These are phyloP conservation scores for Zasmidium citrigriseum DNA, from an alignment of 2,329 filamentous ascomycete species.

Conservation along the genomic window DNA sequence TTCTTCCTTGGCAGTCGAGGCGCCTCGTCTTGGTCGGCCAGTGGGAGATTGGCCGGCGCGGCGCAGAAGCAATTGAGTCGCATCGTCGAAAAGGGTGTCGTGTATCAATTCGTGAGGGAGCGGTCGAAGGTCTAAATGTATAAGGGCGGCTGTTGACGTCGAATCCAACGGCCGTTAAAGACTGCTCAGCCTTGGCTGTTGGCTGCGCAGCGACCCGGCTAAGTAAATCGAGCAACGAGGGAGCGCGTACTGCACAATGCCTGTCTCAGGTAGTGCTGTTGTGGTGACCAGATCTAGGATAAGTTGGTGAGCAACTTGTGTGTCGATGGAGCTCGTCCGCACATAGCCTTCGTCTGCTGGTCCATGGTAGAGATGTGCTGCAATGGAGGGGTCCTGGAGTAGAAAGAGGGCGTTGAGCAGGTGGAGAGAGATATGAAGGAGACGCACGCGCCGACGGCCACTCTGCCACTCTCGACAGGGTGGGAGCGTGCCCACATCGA, in stretches of 20 bases:
- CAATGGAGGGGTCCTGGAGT: slow-evolving; percentile 5
- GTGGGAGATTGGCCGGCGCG: slow-evolving; percentile 13
- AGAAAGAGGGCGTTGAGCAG: slow-evolving; percentile 2
- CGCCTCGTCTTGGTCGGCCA: slow-evolving; percentile 21
- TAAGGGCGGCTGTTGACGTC: slow-evolving; percentile 1
- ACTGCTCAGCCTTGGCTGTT: slow-evolving; percentile 6
- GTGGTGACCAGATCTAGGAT: neutral
- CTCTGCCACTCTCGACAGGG: neutral
- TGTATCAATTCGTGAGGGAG: slow-evolving; percentile 2
- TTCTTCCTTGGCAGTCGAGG: slow-evolving; percentile 23
- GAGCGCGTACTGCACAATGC: neutral
- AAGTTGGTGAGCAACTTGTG: slow-evolving; percentile 26
- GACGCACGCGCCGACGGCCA: neutral
- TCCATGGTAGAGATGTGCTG: slow-evolving; percentile 21
- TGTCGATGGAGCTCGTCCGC: slow-evolving; percentile 24
- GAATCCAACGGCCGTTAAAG: slow-evolving; percentile 3
- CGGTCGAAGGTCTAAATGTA: neutral
- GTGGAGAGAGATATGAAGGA: slow-evolving; percentile 7
- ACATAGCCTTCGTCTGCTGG: slow-evolving; percentile 27
- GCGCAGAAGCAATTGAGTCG: slow-evolving; percentile 32
- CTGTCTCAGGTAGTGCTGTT: neutral
- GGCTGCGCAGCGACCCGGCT: neutral
- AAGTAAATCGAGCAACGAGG: neutral
- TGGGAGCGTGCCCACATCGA: neutral
- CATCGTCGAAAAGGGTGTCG: slow-evolving; percentile 22